Evolutionary conservation across 208 protist species (phyloP), one percentile per base, ranked within the genome.

Genomic region (Leishmania tropica): DNA sequence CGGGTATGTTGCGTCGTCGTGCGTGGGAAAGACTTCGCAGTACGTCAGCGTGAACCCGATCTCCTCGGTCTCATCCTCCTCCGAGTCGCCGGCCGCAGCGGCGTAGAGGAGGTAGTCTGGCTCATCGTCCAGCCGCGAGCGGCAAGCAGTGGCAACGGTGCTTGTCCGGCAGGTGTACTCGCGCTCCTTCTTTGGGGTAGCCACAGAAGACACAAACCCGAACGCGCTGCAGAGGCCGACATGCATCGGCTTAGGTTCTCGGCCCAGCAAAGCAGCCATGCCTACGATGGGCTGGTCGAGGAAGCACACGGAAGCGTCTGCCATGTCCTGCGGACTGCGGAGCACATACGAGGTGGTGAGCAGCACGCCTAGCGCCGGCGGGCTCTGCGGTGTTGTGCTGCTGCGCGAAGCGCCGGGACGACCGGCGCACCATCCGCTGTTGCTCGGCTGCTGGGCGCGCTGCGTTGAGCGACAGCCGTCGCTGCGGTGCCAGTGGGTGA

Each of bases 271-370:
- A 19, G 90, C 89, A 28, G 79, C 84, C 35, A 90, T 94, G 70
- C 93, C 93, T 17, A 87, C 84, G 21, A 94, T 92, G 5, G 92
- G 88, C 85, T 96, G 89, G 78, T 97, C 95, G 28, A 97, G 60
- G 72, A 96, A 97, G 48, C 82, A 89, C 13, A 95, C 90, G 0
- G 79, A 91, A 28, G 80, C 71, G 2, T 67, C 77, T 21, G 81
- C 74, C 17, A 80, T 77, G 51, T 80, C 80, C 53, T 92, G 87
- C 19, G 84, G 85, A 54, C 37, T 87, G 51, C 88, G 76, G 45
- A 96, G 85, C 1, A 97, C 95, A 67, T 87, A 80, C 4, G 92
- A 94, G 11, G 95, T 96, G 35, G 95, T 96, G 24, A 97, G 92
- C 51, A 97, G 81, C 10, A 96, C 87, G 2, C 87, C 92, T 37